Base-by-base conservation (phyloP, 2,329 filamentous ascomycete genomes). In the Tolypocladium pustulatum region DNA sequence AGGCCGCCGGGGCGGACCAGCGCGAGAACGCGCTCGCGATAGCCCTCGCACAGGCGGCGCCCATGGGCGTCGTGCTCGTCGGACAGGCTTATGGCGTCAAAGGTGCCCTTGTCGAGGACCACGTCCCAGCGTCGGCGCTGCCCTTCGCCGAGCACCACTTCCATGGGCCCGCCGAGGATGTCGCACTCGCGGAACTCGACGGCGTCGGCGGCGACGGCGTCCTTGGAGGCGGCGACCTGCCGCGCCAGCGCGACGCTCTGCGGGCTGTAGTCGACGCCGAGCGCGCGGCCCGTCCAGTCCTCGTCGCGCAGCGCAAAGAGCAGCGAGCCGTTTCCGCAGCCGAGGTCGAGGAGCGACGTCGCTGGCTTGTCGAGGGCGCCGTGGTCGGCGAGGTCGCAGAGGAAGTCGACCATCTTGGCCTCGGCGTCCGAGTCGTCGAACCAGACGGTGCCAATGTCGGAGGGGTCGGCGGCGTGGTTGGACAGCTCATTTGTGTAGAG, bases 31-130 rank as follows among this genome's bases (percentile, higher is more conserved):
- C 84, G 83, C 54, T 81, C 79, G 54, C 83, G 81, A 75, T 99
- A 99, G 4, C 81, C 80, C 71, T 95, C 90, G 69, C 85, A 89
- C 15, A 89, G 78, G 57, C 88, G 81, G 41, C 82, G 76, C 0
- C 81, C 85, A 17, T 72, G 69, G 57, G 74, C 74, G 63, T 79
- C 77, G 36, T 69, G 71, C 63, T 86, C 84, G 59, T 79, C 78
- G 57, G 80, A 83, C n/a, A 97, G 77, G 55, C 86, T 91, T 38
- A 99, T 88, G 13, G 94, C 94, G 76, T 99, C 94, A 71, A 97
- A 99, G 0, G 94, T 99, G 52, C 94, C 94, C 75, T 99, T 99
- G 74, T 99, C 94, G n/a, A 97, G 81, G 0, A 97, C 87, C 0
- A 97, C 84, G 72, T 97, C 91, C 76, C 92, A 97, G 0, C 89